These are phyloP conservation scores for Sporisorium graminicola DNA, from an alignment of 1,284 basidiomycete genomes.

Conservation along the genomic window DNA sequence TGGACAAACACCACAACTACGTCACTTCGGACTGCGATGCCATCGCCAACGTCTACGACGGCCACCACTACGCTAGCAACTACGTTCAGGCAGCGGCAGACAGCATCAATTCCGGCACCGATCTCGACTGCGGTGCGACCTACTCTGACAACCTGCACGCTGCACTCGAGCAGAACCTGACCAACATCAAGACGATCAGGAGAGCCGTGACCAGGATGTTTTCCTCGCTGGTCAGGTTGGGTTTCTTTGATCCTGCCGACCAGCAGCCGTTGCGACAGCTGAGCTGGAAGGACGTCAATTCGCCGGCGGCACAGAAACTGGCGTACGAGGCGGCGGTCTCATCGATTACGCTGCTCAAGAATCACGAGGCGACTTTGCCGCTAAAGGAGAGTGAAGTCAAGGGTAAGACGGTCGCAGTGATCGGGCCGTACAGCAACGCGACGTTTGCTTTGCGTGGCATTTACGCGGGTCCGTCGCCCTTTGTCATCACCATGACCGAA, in stretches of 20 bases:
- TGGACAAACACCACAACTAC: constrained; percentile 30
- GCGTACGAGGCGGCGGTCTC: constrained; percentile 15
- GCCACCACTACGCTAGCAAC: constrained; percentile 20
- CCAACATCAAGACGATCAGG: constrained; percentile 12
- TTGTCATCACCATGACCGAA: constrained; percentile 10
- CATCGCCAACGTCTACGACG: constrained; percentile 32
- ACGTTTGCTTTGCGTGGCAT: constrained; percentile 20
- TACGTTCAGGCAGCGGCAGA: constrained; percentile 28
- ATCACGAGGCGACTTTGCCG: neutral
- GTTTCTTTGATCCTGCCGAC: constrained; percentile 17
- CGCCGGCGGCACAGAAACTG: constrained; percentile 12
- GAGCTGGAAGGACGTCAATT: constrained; percentile 24
- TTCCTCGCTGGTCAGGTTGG: constrained; percentile 20
- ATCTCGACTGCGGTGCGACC: constrained; percentile 37
- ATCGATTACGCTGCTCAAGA: constrained; percentile 24
- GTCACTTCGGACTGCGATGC: constrained; percentile 37
- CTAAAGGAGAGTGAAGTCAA: neutral
- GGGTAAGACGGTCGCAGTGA: constrained; percentile 17
- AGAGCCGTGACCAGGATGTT: constrained; percentile 21
- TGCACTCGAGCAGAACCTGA: constrained; percentile 22
- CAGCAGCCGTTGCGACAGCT: constrained; percentile 24
- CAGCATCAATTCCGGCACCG: constrained; percentile 28
- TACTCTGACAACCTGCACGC: constrained; percentile 14
- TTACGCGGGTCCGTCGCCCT: constrained; percentile 23
- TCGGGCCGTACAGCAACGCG: constrained; percentile 26